Conservation (phyloP, 192 early-diverging fungal genomes). For the Podila verticillata region DNA sequence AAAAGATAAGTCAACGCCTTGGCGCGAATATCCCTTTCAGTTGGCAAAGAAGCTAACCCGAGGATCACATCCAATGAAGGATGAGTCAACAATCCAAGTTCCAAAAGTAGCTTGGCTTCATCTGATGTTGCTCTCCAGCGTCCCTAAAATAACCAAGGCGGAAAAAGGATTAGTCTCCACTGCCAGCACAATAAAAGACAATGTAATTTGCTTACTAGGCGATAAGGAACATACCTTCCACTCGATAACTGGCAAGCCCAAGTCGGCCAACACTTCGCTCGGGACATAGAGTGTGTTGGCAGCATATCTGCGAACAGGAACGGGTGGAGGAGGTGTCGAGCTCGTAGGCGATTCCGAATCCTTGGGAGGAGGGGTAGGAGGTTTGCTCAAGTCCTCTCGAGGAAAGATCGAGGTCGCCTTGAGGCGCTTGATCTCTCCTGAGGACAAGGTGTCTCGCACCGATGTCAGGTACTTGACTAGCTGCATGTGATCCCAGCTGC, state of each 20-base stretch:
- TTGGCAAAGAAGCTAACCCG: constrained; percentile 39
- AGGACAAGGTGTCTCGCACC: constrained; percentile 70
- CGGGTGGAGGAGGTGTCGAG: constrained; percentile 27
- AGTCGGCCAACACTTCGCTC: constrained; percentile 58
- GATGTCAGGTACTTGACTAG: constrained; percentile 85
- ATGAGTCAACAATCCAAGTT: constrained; percentile 58
- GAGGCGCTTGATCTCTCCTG: constrained; percentile 68
- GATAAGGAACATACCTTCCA: constrained; percentile 64
- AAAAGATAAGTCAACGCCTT: constrained; percentile 75
- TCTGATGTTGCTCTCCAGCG: constrained; percentile 34
- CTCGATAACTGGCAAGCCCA: constrained; percentile 74
- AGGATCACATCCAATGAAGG: constrained; percentile 56
- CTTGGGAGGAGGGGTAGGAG: constrained; percentile 19
- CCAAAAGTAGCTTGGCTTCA: constrained; percentile 55
- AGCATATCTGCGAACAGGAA: constrained; percentile 56
- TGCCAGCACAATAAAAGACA: neutral
- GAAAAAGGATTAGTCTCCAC: neutral
- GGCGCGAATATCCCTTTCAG: constrained; percentile 44
- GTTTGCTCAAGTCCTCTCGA: constrained; percentile 49
- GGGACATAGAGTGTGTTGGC: constrained; percentile 78
- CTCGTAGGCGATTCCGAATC: constrained; percentile 1
- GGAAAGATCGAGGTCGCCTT: constrained; percentile 76
- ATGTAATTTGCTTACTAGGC: neutral
- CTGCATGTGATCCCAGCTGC: constrained; percentile 87
- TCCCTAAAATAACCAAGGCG: neutral